These are phyloP conservation scores for Wallacemonas sp. DNA, from an alignment of 208 protist genomes.

Conservation along the genomic window DNA sequence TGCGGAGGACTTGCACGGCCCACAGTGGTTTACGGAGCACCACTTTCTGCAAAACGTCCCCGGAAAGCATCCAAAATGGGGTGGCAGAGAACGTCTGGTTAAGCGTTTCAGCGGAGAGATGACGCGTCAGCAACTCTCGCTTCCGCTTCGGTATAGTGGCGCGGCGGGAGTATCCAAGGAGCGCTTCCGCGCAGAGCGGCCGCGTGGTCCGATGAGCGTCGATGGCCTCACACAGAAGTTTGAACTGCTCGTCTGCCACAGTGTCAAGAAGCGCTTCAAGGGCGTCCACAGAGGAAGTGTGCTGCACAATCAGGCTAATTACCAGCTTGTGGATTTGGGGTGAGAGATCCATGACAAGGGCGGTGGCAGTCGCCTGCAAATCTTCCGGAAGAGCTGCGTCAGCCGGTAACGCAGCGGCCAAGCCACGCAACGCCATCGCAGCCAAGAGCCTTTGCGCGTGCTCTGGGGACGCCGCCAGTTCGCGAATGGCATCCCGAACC, in stretches of 20 bases:
- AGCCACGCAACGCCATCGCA: constrained; percentile 25
- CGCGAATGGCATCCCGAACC: neutral
- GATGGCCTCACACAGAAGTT: constrained; percentile 1
- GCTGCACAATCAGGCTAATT: neutral
- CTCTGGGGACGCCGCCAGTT: constrained; percentile 11
- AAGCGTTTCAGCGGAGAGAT: neutral
- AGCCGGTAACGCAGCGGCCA: neutral
- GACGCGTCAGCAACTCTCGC: neutral
- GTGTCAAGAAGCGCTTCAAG: neutral
- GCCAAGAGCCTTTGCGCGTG: constrained; percentile 19
- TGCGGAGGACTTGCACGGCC: neutral
- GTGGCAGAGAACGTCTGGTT: neutral
- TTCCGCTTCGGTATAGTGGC: neutral
- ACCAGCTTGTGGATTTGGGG: neutral
- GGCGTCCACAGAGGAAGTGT: neutral
- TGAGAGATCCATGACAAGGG: constrained; percentile 17
- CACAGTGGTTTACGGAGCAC: neutral
- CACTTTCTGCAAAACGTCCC: neutral
- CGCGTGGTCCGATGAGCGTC: neutral
- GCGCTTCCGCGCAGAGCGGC: neutral
- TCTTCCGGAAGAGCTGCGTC: neutral
- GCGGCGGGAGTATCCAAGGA: neutral
- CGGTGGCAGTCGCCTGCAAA: neutral
- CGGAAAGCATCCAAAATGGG: neutral
- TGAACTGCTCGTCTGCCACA: neutral